A percentile compares a stretch with the other conserved stretches of the same genome.
phyloP scores from a whole-genome alignment of 179 eudicot genomes.

The Silene vulgaris region DNA sequence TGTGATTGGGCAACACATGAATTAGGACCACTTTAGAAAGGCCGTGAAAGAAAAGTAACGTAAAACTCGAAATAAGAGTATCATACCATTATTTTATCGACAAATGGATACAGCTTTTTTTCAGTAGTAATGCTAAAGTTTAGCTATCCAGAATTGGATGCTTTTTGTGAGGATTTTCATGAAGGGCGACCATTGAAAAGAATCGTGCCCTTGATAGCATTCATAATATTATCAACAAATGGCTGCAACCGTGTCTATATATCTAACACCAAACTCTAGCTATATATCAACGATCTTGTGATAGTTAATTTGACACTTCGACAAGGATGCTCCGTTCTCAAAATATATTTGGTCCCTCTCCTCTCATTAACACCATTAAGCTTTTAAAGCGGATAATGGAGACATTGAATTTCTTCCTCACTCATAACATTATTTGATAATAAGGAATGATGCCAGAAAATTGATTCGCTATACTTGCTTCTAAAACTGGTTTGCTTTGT shows the following conservation, averaged over 20 bases:
- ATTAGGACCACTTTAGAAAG: not conserved
- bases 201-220: not conserved
- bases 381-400: not conserved
- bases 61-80: not conserved
- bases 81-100: not conserved
- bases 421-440: not conserved
- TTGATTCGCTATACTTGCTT: not conserved
- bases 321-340: not conserved
- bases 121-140: not conserved
- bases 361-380: slow-evolving; percentile 5
- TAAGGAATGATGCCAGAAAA: not conserved
- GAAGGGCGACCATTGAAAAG: not conserved
- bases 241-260: not conserved
- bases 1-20: not conserved
- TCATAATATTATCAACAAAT: not conserved
- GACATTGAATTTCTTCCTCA: not conserved
- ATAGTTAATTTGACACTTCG: not conserved
- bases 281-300: not conserved
- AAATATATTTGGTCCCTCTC: not conserved
- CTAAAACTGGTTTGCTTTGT: not conserved
- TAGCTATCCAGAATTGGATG: not conserved
- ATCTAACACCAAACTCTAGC: slow-evolving; percentile 1
- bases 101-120: not conserved
- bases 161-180: not conserved
- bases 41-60: not conserved